Percentiles rank a stretch among this genome's conserved stretches.
These are phyloP conservation scores for Epichloe hybrida DNA, from an alignment of 2,329 filamentous ascomycete genomes.

Conservation along the genomic window DNA sequence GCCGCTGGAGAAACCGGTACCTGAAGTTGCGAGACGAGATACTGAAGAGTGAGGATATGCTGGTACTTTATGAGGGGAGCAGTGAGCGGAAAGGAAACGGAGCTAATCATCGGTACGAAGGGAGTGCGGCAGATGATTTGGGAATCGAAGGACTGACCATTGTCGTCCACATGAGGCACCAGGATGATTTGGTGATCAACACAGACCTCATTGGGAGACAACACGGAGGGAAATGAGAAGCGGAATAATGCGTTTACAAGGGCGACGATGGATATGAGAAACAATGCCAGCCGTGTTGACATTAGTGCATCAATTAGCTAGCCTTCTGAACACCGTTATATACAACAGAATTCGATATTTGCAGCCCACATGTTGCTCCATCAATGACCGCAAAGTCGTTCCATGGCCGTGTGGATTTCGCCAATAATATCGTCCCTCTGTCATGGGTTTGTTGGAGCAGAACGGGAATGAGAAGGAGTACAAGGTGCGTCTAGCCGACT, in stretches of 20 bases:
- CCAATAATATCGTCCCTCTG: too few relatives aligned
- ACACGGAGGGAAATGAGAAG: not conserved
- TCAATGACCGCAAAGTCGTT: too few relatives aligned
- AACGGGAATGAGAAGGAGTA: not conserved
- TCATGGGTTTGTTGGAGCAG: not conserved
- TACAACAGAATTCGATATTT: too few relatives aligned
- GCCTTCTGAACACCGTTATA: not conserved
- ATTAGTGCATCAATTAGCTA: not conserved
- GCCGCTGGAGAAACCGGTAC: constrained; percentile 29
- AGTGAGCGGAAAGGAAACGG: constrained; percentile 8
- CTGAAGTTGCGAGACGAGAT: constrained; percentile 27
- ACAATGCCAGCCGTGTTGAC: not conserved
- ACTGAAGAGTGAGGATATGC: constrained; percentile 26
- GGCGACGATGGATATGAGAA: too few relatives aligned
- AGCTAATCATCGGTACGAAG: not conserved
- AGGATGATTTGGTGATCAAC: constrained; percentile 38
- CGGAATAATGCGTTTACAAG: not conserved
- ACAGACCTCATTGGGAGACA: constrained; percentile 21
- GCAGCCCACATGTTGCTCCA: too few relatives aligned
- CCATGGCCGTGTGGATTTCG: too few relatives aligned
- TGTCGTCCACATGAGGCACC: constrained; percentile 34
- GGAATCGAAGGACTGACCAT: constrained; percentile 36
- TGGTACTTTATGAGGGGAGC: constrained; percentile 11
- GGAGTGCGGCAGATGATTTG: constrained; percentile 17
- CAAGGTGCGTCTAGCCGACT: not conserved